Evolutionary conservation across 305 asterid species (phyloP).

Genomic region (Fraxinus nigra): DNA sequence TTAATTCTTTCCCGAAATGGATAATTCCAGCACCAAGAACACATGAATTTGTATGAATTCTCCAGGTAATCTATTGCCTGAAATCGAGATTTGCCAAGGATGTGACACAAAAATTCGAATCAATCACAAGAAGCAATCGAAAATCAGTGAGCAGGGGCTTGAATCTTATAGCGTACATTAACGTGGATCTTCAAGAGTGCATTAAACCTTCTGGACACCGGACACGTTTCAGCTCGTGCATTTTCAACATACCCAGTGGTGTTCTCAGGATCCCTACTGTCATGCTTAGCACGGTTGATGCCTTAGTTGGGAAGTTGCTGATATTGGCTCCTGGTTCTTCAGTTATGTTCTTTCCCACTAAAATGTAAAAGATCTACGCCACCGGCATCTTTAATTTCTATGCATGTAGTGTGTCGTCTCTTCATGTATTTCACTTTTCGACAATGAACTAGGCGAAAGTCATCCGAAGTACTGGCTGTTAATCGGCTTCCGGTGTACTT

Average conservation of each 20-base stretch:
- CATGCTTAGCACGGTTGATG: neutral
- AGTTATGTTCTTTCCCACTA: neutral
- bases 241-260: neutral
- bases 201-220: too few species aligned
- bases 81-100: too few species aligned
- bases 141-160: too few species aligned
- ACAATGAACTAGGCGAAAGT: neutral
- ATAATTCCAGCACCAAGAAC: too few species aligned
- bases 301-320: neutral
- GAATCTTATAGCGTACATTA: too few species aligned
- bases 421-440: neutral
- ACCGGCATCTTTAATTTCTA: neutral
- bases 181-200: too few species aligned
- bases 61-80: too few species aligned
- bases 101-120: too few species aligned
- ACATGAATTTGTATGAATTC: too few species aligned
- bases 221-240: neutral
- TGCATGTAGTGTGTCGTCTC: neutral
- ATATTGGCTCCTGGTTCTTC: neutral
- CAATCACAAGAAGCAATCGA: too few species aligned
- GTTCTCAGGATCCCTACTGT: constrained; percentile 11
- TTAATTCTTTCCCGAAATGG: too few species aligned
- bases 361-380: neutral
- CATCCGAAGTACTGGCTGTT: neutral
- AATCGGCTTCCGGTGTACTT: neutral